Evolutionary conservation across 75 land plant species (phyloP).

Genomic region (Larix kaempferi): DNA sequence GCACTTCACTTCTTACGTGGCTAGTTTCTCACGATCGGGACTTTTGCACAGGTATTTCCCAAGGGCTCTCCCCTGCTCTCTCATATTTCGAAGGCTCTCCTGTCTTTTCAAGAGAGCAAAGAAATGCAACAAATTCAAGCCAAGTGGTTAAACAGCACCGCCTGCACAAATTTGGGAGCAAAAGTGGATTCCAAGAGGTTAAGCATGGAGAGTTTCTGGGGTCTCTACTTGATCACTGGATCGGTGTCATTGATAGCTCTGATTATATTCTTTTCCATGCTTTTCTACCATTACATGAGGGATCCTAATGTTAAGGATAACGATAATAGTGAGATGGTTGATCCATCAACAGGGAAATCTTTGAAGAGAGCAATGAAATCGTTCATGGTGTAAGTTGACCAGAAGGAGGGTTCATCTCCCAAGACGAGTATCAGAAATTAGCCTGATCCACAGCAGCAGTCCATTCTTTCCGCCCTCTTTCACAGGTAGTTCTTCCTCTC

Average conservation of each 20-base stretch:
- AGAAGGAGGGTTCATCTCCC: background rate
- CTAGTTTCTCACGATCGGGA: too few species aligned
- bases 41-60: constrained; percentile 29
- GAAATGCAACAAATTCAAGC: constrained; percentile 12
- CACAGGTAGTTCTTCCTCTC: too few species aligned
- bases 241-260: constrained; percentile 28
- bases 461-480: too few species aligned
- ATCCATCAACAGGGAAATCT: background rate
- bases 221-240: constrained; percentile 47
- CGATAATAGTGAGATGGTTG: background rate
- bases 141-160: constrained; percentile 18
- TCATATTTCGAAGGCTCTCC: constrained; percentile 34
- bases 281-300: background rate
- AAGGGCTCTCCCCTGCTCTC: constrained; percentile 43
- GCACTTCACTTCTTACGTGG: too few species aligned
- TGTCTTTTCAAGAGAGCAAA: constrained; percentile 28
- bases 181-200: constrained; percentile 16
- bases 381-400: background rate
- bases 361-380: background rate
- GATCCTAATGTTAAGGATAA: too few species aligned
- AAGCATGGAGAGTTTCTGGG: constrained; percentile 48
- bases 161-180: background rate
- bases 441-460: too few species aligned
- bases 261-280: constrained; percentile 11
- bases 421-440: too few species aligned